Evolutionary conservation across 306 rosid genomes (phyloP), one percentile per base, ranked within the genome.

Genomic region (Senna tora): DNA sequence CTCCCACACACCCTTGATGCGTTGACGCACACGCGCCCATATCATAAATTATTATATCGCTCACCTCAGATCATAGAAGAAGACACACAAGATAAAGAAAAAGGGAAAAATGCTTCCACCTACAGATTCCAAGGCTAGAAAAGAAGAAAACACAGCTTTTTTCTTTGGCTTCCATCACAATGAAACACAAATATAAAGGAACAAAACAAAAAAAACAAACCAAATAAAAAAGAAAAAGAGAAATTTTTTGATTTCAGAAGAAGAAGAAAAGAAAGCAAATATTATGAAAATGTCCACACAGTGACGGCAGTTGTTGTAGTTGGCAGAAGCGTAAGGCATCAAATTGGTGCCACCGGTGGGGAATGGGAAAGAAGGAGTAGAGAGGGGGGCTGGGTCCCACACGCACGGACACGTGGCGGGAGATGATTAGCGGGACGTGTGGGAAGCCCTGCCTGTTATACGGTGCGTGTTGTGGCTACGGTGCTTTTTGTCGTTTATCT

Each of bases 21-120:
- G 69, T 84, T 20, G 97, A 91, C 45, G 85, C 85, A 72, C 97
- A 91, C 49, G 79, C 74, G 61, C 97, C 97, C 97, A 91, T 90
- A 19, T 60, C 61, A 71, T n/a, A 45, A 78, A 75, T n/a, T n/a
- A n/a, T n/a, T n/a, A n/a, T 54, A 65, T 66, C 76, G 62, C 77
- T 30, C 15, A 8, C 61, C 75, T 46, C 62, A 69, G 58, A 58
- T 71, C 67, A 63, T 60, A 2, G 28, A 57, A n/a, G n/a, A n/a
- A 5, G 19, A 25, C 34, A 69, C 58, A 82, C 33, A n/a, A n/a
- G n/a, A n/a, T n/a, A n/a, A n/a, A n/a, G n/a, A n/a, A n/a, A n/a
- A n/a, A n/a, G n/a, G n/a, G n/a, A n/a, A n/a, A n/a, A n/a, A n/a
- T n/a, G n/a, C n/a, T n/a, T n/a, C n/a, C n/a, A n/a, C n/a, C n/a